Evolutionary conservation across 2,329 filamentous ascomycete species (phyloP), one percentile per base, ranked within the genome.

Genomic region (Purpureocillium takamizusanense): DNA sequence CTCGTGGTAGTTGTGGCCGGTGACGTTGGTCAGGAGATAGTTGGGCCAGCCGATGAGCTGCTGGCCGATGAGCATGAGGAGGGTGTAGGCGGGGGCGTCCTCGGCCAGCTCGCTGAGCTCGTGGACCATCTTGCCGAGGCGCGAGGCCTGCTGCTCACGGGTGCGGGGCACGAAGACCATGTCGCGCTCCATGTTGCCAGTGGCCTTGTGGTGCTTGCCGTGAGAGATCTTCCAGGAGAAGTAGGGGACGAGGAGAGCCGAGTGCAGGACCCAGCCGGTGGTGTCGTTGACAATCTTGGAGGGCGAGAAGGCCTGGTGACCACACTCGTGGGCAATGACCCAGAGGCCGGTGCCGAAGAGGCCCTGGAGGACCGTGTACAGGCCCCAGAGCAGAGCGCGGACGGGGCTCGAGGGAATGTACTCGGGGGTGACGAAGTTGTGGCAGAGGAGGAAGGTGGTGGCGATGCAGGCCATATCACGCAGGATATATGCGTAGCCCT

Each of bases 151-250:
- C 59, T 84, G 68, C 49, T 92, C 79, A 42, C 89, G 82, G 40
- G 88, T 95, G 66, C 86, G 86, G 43, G 92, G 92, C n/a, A 97
- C 74, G 61, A 95, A 97, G 46, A 97, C 92, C 92, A 98, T 98
- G 67, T 98, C 92, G 51, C 90, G 86, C 67, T 94, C 88, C 68
- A 98, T 81, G 74, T 98, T 79, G 53, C 89, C 92, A 30, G 92
- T 98, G 47, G 89, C 88, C 77, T 97, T 97, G 84, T 98, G 92
- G 73, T 98, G 92, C 79, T 95, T 95, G 71, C 87, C 85, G 70
- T 98, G 92, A 50, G 88, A 95, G 66, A 97, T 89, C 71, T 98
- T 94, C 92, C 92, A 98, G 60, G 87, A 94, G 72, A 95, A 98
- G 72, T 97, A 98, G 16, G 92, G 92, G 35, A 98, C 90, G 40